A percentile compares a stretch with the other conserved stretches of the same genome.
Evolutionary conservation across 2,329 filamentous ascomycete species (phyloP).

Genomic region (Aspergillus melleus): DNA sequence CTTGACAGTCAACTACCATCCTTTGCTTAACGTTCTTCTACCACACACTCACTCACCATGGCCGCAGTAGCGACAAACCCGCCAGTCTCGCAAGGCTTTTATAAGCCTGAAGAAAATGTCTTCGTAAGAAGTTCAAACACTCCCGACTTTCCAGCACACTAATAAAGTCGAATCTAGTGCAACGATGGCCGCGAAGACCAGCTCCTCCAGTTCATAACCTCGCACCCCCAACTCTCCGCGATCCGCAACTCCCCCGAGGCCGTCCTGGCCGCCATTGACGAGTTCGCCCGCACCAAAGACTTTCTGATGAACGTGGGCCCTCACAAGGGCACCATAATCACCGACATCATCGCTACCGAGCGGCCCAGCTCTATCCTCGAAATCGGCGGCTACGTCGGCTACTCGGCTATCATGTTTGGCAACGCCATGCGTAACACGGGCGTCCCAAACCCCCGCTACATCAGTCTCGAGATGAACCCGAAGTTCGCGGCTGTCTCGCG

Average conservation of each 20-base stretch:
- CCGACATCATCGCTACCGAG: conserved; percentile 63
- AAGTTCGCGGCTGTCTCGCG: conserved; percentile 70
- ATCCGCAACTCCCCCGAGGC: conserved; percentile 65
- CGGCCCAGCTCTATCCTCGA: conserved; percentile 73
- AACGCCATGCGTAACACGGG: conserved; percentile 62
- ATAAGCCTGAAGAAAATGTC: background rate
- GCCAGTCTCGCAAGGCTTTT: background rate
- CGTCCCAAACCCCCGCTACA: conserved; percentile 58
- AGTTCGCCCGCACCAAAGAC: conserved; percentile 66
- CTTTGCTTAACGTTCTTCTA: too few relatives aligned
- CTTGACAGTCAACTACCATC: too few relatives aligned
- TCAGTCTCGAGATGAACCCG: conserved; percentile 70
- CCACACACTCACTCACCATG: background rate
- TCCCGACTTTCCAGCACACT: background rate
- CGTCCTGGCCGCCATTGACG: conserved; percentile 69
- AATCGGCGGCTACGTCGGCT: conserved; percentile 77
- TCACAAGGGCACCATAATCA: conserved; percentile 70
- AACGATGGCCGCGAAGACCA: background rate
- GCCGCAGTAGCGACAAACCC: background rate
- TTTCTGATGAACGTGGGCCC: conserved; percentile 53
- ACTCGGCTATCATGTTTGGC: conserved; percentile 75
- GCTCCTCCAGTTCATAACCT: background rate
- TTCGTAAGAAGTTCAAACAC: background rate
- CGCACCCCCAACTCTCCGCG: conserved; percentile 1
- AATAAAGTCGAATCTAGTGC: background rate